Conservation (phyloP, 1,139 yeast genomes). For the Eremothecium sinecaudum region DNA sequence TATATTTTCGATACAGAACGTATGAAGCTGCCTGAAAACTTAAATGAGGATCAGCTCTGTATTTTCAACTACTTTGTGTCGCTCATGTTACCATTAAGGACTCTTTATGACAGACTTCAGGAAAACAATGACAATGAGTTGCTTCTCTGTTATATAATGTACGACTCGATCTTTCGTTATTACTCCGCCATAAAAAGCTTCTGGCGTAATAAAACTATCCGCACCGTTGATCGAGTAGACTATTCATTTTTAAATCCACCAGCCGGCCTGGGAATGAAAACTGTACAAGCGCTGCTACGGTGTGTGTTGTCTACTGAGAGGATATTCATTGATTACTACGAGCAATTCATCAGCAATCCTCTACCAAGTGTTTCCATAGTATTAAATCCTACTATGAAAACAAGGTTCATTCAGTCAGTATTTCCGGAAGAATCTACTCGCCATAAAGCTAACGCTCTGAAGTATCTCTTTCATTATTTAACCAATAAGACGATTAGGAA, state of each 20-base stretch:
- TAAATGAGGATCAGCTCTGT: no score
- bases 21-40: no score
- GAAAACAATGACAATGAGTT: background rate
- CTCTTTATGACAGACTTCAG: background rate
- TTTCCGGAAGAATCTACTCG: conserved; percentile 1
- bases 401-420: background rate
- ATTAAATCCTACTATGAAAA: conserved; percentile 2
- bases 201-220: background rate
- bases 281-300: background rate
- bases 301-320: conserved; percentile 1
- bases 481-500: conserved; percentile 1
- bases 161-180: conserved; percentile 1
- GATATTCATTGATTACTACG: conserved; percentile 1
- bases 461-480: background rate
- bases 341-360: conserved; percentile 1
- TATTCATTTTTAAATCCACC: conserved; percentile 3
- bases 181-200: conserved; percentile 1
- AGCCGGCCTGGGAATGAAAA: background rate
- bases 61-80: conserved; percentile 1
- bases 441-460: background rate
- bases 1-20: conserved; percentile 1
- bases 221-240: background rate
- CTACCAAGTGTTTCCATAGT: conserved; percentile 2
- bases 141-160: background rate
- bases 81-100: background rate